phyloP scores from a whole-genome alignment of 352 stramenopile genomes.

The Phytopythium ostracodes region DNA sequence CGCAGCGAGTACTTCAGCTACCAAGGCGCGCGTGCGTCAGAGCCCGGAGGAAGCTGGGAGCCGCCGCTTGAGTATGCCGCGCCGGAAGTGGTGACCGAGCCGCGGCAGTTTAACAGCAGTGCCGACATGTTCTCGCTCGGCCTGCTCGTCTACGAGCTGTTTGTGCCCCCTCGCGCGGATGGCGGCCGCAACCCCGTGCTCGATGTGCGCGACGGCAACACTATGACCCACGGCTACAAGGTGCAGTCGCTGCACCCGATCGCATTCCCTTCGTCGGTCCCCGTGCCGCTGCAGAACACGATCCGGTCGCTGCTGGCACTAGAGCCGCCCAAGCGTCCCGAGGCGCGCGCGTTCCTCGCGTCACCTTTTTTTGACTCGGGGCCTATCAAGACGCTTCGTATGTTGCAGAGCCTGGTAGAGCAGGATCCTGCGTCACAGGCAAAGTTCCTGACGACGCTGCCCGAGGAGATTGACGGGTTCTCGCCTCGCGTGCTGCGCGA shows the following conservation, averaged over 20 bases:
- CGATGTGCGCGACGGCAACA: slow-evolving; percentile 83
- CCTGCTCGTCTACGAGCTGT: slow-evolving; percentile 82
- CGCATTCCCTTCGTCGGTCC: slow-evolving; percentile 68
- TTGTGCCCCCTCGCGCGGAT: slow-evolving; percentile 71
- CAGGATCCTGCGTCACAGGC: slow-evolving; percentile 77
- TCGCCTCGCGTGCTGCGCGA: slow-evolving; percentile 75
- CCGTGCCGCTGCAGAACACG: slow-evolving; percentile 81
- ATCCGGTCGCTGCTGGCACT: slow-evolving; percentile 73
- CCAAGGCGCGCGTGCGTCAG: slow-evolving; percentile 35
- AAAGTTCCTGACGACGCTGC: slow-evolving; percentile 72
- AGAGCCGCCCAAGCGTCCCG: slow-evolving; percentile 53
- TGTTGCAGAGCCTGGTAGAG: slow-evolving; percentile 77
- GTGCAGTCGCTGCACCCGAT: slow-evolving; percentile 87
- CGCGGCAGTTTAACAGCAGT: slow-evolving; percentile 69
- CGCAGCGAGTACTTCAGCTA: slow-evolving; percentile 81
- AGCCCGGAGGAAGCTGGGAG: slow-evolving; percentile 69
- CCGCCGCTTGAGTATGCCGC: slow-evolving; percentile 84
- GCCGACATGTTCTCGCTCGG: slow-evolving; percentile 88
- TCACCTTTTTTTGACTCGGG: slow-evolving; percentile 87
- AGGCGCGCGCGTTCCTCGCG: slow-evolving; percentile 70
- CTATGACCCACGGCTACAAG: slow-evolving; percentile 87
- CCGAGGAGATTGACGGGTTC: slow-evolving; percentile 73
- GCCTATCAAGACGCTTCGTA: slow-evolving; percentile 80
- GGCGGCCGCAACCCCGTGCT: slow-evolving; percentile 79
- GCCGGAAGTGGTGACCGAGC: slow-evolving; percentile 81